A percentile compares a stretch with the other conserved stretches of the same genome.
These are phyloP conservation scores for Sanghuangporus weigelae DNA, from an alignment of 1,284 basidiomycete genomes.

Conservation along the genomic window DNA sequence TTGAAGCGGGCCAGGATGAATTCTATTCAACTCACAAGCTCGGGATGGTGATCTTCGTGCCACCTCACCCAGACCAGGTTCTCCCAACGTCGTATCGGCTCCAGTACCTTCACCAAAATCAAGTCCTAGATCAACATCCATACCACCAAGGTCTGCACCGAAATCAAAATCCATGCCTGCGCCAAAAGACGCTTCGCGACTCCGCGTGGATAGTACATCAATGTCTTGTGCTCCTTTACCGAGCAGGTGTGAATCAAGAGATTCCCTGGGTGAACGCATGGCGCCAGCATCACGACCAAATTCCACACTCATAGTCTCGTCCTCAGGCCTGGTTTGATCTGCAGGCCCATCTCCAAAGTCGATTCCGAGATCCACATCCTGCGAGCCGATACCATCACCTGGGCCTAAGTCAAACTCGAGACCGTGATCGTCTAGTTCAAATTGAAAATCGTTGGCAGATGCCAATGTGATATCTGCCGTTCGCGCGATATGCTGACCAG, in stretches of 20 bases:
- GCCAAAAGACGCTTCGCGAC: constrained; percentile 57
- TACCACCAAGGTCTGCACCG: constrained; percentile 40
- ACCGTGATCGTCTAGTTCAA: constrained; percentile 53
- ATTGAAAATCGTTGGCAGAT: constrained; percentile 57
- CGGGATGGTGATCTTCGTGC: constrained; percentile 55
- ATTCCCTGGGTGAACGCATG: constrained; percentile 43
- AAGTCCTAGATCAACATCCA: constrained; percentile 68
- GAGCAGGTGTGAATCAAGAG: constrained; percentile 55
- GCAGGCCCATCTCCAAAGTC: constrained; percentile 56
- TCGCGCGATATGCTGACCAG: constrained; percentile 75
- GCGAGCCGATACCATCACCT: constrained; percentile 78
- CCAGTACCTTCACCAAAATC: constrained; percentile 54
- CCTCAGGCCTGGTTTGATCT: constrained; percentile 32
- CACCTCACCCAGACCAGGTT: constrained; percentile 34
- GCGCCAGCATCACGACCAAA: constrained; percentile 66
- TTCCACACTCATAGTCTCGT: constrained; percentile 61
- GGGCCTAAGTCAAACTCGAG: constrained; percentile 68
- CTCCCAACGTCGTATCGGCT: constrained; percentile 26
- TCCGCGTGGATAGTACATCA: constrained; percentile 56
- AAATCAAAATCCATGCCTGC: constrained; percentile 58
- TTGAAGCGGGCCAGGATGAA: constrained; percentile 3
- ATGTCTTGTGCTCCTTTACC: constrained; percentile 44
- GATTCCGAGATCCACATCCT: constrained; percentile 73
- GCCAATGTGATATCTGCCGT: constrained; percentile 81
- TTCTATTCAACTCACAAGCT: constrained; percentile 48